These are phyloP conservation scores for Coemansia javaensis DNA, from an alignment of 192 early-diverging fungal species.

Conservation along the genomic window DNA sequence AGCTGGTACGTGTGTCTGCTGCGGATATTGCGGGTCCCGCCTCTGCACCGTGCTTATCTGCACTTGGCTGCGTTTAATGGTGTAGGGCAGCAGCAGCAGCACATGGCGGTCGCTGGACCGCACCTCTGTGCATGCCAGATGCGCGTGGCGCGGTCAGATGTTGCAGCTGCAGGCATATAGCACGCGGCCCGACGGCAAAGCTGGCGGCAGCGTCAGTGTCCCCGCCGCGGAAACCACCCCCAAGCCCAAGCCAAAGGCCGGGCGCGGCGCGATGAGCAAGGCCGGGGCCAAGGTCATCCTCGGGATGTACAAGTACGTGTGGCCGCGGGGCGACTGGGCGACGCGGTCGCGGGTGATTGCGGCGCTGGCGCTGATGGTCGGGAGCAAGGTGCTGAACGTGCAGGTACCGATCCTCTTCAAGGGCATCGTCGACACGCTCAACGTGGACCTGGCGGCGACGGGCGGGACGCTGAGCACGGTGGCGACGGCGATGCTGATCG, in stretches of 20 bases:
- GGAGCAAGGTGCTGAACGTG: constrained; percentile 81
- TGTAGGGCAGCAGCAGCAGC: no score
- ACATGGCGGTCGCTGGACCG: no score
- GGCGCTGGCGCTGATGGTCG: constrained; percentile 78
- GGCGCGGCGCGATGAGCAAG: constrained; percentile 41
- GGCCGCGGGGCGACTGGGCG: constrained; percentile 84
- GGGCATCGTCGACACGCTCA: constrained; percentile 82
- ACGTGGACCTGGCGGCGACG: constrained; percentile 55
- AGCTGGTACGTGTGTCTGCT: no score
- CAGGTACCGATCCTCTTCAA: constrained; percentile 97
- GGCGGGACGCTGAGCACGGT: constrained; percentile 67
- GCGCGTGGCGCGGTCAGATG: no score
- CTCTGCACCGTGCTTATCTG: no score
- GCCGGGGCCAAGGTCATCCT: constrained; percentile 59
- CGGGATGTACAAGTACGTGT: constrained; percentile 72
- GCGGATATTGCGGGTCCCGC: no score
- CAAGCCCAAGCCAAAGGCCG: constrained; percentile 4
- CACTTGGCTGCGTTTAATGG: no score
- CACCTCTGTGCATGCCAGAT: no score
- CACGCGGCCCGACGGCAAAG: no score
- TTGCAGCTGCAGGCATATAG: no score
- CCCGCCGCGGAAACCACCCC: no score
- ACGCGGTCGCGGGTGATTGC: constrained; percentile 83
- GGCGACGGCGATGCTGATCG: constrained; percentile 88
- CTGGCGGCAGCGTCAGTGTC: no score